phyloP scores from a whole-genome alignment of 1,284 basidiomycete species.

The Pseudozyma hubeiensis region DNA sequence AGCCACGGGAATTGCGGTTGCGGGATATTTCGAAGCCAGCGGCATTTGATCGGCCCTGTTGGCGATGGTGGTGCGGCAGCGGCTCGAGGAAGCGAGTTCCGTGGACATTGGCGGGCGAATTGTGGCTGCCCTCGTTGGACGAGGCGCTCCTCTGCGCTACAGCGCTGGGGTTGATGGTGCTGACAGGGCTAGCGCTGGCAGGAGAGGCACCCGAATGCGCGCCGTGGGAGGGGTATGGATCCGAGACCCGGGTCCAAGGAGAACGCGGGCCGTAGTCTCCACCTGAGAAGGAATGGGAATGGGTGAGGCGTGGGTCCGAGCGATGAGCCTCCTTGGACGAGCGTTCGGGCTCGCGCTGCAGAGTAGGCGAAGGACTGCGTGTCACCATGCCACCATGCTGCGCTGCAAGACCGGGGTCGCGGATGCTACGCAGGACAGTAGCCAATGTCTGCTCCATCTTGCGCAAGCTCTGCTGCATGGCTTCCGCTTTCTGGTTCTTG shows the following conservation, averaged over 20 bases:
- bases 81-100: slow-evolving; percentile 51
- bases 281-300: slow-evolving; percentile 29
- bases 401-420: slow-evolving; percentile 53
- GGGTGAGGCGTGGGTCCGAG: slow-evolving; percentile 36
- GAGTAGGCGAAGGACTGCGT: slow-evolving; percentile 39
- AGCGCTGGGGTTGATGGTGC: slow-evolving; percentile 49
- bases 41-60: slow-evolving; percentile 17
- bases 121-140: slow-evolving; percentile 34
- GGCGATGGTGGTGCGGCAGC: slow-evolving; percentile 42
- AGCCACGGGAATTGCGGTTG: slow-evolving; percentile 36
- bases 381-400: slow-evolving; percentile 55
- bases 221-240: slow-evolving; percentile 25
- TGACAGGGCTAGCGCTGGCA: slow-evolving; percentile 37
- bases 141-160: slow-evolving; percentile 42
- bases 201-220: slow-evolving; percentile 26
- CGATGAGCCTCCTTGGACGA: slow-evolving; percentile 8
- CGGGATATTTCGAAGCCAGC: slow-evolving; percentile 26
- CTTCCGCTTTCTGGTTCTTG: slow-evolving; percentile 63
- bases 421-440: slow-evolving; percentile 61
- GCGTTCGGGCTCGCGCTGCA: slow-evolving; percentile 14
- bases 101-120: slow-evolving; percentile 34
- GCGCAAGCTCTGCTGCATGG: slow-evolving; percentile 64
- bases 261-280: slow-evolving; percentile 32
- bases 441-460: slow-evolving; percentile 67
- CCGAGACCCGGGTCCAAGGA: slow-evolving; percentile 32